phyloP scores from a whole-genome alignment of 139 green algal species.

The Penium margaritaceum region DNA sequence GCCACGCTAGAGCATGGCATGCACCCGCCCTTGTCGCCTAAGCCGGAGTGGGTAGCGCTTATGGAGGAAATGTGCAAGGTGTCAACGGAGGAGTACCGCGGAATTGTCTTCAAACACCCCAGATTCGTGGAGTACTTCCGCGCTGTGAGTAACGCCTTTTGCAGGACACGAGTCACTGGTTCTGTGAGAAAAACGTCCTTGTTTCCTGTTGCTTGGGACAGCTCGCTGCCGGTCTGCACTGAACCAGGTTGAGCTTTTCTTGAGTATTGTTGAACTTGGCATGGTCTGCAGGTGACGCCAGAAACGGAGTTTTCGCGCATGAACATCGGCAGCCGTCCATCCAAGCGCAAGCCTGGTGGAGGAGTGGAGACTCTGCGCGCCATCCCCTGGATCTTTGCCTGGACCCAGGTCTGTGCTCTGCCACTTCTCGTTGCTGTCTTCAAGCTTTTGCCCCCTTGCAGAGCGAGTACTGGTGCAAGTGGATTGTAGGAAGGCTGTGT shows the following conservation, averaged over 20 bases:
- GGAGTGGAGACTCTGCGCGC: constrained; percentile 67
- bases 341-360: constrained; percentile 36
- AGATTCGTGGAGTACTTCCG: constrained; percentile 87
- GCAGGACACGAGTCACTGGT: too few species aligned
- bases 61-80: constrained; percentile 68
- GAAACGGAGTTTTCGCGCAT: constrained; percentile 88
- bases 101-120: constrained; percentile 68
- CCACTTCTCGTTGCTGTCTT: too few species aligned
- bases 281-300: constrained; percentile 59
- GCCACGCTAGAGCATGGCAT: constrained; percentile 66
- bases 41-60: constrained; percentile 63
- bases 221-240: too few species aligned
- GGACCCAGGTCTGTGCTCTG: constrained; percentile 86
- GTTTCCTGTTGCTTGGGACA: too few species aligned
- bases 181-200: too few species aligned
- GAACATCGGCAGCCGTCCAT: constrained; percentile 86
- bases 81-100: constrained; percentile 64
- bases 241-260: too few species aligned
- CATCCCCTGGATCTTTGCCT: constrained; percentile 99
- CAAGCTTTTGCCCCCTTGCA: too few species aligned
- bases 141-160: constrained; percentile 49
- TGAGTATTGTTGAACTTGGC: too few species aligned
- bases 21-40: constrained; percentile 49
- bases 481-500: too few species aligned
- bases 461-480: too few species aligned